These are phyloP conservation scores for Fusarium cyanostomum DNA, from an alignment of 2,329 filamentous ascomycete species.

Conservation along the genomic window DNA sequence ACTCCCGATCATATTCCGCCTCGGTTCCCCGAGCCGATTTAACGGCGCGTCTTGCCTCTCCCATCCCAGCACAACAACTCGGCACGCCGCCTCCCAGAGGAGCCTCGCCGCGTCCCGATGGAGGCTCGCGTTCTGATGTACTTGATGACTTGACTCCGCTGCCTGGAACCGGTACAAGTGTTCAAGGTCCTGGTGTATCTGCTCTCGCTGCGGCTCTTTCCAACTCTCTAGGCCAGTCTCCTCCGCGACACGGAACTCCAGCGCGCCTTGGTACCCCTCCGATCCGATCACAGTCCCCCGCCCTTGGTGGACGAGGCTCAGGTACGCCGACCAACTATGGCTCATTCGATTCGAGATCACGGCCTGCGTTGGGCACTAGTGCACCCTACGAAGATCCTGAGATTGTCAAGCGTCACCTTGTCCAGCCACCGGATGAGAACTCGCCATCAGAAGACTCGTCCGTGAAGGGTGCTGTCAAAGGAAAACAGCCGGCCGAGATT, in stretches of 20 bases:
- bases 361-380: constrained; percentile 55
- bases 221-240: constrained; percentile 74
- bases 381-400: constrained; percentile 87
- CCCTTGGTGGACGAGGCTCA: constrained; percentile 51
- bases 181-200: constrained; percentile 82
- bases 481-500: constrained; percentile 60
- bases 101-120: constrained; percentile 45
- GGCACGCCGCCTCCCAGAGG: constrained; percentile 51
- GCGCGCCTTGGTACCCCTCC: constrained; percentile 67
- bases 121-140: constrained; percentile 29
- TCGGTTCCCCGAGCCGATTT: constrained; percentile 67
- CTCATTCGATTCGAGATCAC: constrained; percentile 79
- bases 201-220: constrained; percentile 89
- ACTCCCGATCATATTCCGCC: constrained; percentile 58
- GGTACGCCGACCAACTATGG: constrained; percentile 80
- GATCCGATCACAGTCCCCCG: constrained; percentile 51
- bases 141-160: constrained; percentile 68
- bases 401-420: constrained; percentile 88
- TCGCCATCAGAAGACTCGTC: constrained; percentile 59
- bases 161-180: constrained; percentile 69
- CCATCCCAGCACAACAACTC: constrained; percentile 56
- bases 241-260: constrained; percentile 75
- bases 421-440: constrained; percentile 68
- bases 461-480: constrained; percentile 57
- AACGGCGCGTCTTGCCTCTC: constrained; percentile 69